A percentile compares a stretch with the other conserved stretches of the same genome.
phyloP scores from a whole-genome alignment of 2,329 filamentous ascomycete genomes.

The Lecanoromycetidae sp. region DNA sequence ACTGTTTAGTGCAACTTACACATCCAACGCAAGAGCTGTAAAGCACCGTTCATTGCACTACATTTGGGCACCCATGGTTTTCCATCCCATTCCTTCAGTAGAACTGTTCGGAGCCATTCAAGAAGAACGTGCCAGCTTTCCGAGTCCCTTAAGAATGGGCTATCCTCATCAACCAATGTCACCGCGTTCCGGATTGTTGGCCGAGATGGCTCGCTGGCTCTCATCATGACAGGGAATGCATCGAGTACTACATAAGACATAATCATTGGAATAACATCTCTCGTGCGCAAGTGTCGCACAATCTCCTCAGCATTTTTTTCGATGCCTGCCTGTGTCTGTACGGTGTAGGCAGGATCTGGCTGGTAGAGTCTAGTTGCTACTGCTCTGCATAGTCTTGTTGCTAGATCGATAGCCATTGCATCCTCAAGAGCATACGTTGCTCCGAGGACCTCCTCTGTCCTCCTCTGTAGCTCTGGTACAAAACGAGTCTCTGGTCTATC shows the following conservation, averaged over 20 bases:
- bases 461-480: constrained; percentile 18
- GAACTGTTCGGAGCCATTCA: constrained; percentile 47
- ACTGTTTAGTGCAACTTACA: too few species aligned
- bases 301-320: too few species aligned
- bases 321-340: too few species aligned
- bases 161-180: too few species aligned
- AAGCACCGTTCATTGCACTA: constrained; percentile 61
- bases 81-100: constrained; percentile 72
- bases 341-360: too few species aligned
- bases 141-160: background rate
- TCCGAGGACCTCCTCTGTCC: constrained; percentile 24
- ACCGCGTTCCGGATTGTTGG: too few species aligned
- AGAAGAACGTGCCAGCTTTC: constrained; percentile 23
- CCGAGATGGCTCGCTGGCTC: too few species aligned
- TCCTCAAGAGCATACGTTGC: constrained; percentile 37
- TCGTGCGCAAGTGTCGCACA: too few species aligned
- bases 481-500: too few species aligned
- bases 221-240: too few species aligned
- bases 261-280: too few species aligned
- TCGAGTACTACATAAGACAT: too few species aligned
- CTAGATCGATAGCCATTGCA: constrained; percentile 39
- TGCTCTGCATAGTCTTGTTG: constrained; percentile 37
- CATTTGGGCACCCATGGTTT: constrained; percentile 56
- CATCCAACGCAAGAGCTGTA: constrained; percentile 60
- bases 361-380: constrained; percentile 38